These are phyloP conservation scores for Fusarium succisae DNA, from an alignment of 2,329 filamentous ascomycete genomes.

Conservation along the genomic window DNA sequence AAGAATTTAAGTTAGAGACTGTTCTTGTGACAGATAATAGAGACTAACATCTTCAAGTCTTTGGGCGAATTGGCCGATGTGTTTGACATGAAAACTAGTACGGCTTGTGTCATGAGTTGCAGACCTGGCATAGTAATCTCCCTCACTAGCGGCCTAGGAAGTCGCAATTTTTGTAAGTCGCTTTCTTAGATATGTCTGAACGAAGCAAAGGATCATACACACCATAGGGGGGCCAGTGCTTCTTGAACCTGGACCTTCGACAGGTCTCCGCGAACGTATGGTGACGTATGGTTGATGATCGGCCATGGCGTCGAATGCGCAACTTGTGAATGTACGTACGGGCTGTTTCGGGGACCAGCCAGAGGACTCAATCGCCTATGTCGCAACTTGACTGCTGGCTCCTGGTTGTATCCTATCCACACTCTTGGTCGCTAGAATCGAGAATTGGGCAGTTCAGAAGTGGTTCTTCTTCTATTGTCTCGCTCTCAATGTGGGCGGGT, in stretches of 20 bases:
- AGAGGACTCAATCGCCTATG: slow-evolving; percentile 4
- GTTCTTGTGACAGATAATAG: not conserved
- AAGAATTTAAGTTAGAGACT: slow-evolving; percentile 5
- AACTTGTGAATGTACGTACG: not conserved
- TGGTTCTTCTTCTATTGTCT: not conserved
- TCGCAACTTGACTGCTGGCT: not conserved
- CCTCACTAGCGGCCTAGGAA: slow-evolving; percentile 29
- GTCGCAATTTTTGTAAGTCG: slow-evolving; percentile 26
- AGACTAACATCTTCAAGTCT: slow-evolving; percentile 63
- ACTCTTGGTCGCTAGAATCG: slow-evolving; percentile 1
- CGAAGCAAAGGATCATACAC: slow-evolving; percentile 43
- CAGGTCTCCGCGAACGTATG: slow-evolving; percentile 60
- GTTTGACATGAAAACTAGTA: slow-evolving; percentile 66
- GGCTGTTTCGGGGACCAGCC: not conserved
- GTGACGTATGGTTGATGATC: slow-evolving; percentile 62
- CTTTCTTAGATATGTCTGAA: not conserved
- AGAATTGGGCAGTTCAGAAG: not conserved
- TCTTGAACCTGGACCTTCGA: slow-evolving; percentile 56
- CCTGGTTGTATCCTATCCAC: slow-evolving; percentile 7
- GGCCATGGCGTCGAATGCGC: slow-evolving; percentile 47
- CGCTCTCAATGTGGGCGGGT: not conserved
- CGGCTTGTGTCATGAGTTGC: slow-evolving; percentile 67
- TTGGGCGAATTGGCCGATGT: slow-evolving; percentile 63
- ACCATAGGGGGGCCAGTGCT: slow-evolving; percentile 59
- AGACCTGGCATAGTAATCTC: slow-evolving; percentile 45